Conservation (phyloP, 2,329 filamentous ascomycete genomes). For the Cadophora luteo-olivacea region DNA sequence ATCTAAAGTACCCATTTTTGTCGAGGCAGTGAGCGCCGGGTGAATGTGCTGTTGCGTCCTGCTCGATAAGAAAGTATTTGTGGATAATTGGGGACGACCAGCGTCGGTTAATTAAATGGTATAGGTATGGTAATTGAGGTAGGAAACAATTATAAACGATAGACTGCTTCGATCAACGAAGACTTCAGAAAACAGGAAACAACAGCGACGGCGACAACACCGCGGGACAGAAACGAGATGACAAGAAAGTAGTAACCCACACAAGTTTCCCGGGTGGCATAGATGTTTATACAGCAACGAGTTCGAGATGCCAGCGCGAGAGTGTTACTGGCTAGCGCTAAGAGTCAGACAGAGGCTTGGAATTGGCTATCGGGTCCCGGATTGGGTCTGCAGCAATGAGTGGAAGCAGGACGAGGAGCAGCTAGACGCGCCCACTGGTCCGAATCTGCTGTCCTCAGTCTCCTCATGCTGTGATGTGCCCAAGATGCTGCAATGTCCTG, state of each 20-base stretch:
- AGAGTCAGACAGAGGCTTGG: conserved; percentile 32
- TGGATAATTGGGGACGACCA: conserved; percentile 38
- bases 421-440: conserved; percentile 29
- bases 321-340: conserved; percentile 36
- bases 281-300: conserved; percentile 39
- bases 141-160: conserved; percentile 43
- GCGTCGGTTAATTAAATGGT: conserved; percentile 34
- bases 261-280: conserved; percentile 31
- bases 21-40: conserved; percentile 29
- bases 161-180: conserved; percentile 48
- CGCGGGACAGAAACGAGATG: conserved; percentile 27
- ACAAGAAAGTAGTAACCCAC: conserved; percentile 31
- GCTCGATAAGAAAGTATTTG: conserved; percentile 32
- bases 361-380: conserved; percentile 24
- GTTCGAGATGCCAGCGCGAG: conserved; percentile 25
- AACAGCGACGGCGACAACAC: conserved; percentile 25
- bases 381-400: conserved; percentile 27
- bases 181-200: conserved; percentile 38
- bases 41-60: conserved; percentile 32
- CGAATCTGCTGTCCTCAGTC: conserved; percentile 2
- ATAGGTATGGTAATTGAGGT: conserved; percentile 23
- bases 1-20: conserved; percentile 46
- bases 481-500: not conserved
- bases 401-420: conserved; percentile 20
- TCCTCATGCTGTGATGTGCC: not conserved